A percentile compares a stretch with the other conserved stretches of the same genome.
Evolutionary conservation across 495 filamentous ascomycete species (phyloP).

Genomic region (Tuber umbilicatum): DNA sequence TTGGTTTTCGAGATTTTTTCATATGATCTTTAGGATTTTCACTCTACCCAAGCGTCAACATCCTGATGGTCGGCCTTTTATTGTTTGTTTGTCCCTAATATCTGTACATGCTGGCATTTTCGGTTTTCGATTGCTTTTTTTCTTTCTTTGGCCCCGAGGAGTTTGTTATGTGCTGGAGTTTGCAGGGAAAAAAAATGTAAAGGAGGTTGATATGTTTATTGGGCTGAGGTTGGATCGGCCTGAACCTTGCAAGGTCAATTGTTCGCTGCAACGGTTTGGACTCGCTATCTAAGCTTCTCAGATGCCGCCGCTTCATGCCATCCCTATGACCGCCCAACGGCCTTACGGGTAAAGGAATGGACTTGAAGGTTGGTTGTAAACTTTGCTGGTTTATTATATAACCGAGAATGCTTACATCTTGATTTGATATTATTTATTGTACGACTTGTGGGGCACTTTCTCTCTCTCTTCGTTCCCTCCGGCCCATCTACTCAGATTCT

Average conservation of each 20-base stretch:
- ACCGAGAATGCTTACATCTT: not conserved
- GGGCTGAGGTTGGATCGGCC: not conserved
- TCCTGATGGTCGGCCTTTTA: not conserved
- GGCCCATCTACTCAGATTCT: not conserved
- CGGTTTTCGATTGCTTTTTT: not conserved
- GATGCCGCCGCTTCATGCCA: not conserved
- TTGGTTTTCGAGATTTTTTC: not conserved
- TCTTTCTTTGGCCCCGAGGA: not conserved
- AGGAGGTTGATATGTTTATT: conserved; percentile 5
- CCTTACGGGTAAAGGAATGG: not conserved
- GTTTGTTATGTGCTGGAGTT: not conserved
- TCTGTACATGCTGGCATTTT: not conserved
- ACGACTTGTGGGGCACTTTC: not conserved
- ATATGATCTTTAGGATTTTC: not conserved
- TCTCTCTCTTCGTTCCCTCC: not conserved
- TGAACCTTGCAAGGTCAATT: not conserved
- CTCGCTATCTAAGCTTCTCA: not conserved
- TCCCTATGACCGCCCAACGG: not conserved
- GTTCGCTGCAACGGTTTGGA: not conserved
- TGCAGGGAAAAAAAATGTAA: not conserved
- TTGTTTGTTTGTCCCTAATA: conserved; percentile 1
- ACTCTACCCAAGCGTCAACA: not conserved
- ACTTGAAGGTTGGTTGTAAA: not conserved
- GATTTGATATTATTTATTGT: not conserved
- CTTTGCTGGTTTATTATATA: not conserved